Percentiles rank a stretch among this genome's conserved stretches.
Evolutionary conservation across 345 rosid genomes (phyloP).

Genomic region (Murraya paniculata): DNA sequence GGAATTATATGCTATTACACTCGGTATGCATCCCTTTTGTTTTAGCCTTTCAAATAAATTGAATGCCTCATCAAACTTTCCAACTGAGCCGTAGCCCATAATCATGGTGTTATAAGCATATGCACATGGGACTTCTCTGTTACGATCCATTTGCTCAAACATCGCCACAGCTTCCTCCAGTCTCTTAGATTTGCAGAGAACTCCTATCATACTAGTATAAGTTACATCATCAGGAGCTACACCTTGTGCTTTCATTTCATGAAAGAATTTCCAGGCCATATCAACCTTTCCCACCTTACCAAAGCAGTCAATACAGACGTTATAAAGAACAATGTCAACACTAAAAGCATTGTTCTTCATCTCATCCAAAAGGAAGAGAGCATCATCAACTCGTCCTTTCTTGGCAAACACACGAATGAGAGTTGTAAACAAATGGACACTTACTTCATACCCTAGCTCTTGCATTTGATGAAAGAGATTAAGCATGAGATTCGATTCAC

Average conservation of each 20-base stretch:
- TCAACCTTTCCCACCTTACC: constrained; percentile 91
- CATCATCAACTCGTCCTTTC: constrained; percentile 79
- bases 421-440: constrained; percentile 81
- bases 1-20: constrained; percentile 82
- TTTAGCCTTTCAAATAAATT: constrained; percentile 76
- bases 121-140: constrained; percentile 69
- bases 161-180: constrained; percentile 81
- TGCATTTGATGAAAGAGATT: constrained; percentile 89
- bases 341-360: constrained; percentile 74
- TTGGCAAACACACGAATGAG: constrained; percentile 76
- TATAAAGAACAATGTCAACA: constrained; percentile 86
- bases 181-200: constrained; percentile 77
- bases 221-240: constrained; percentile 88
- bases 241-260: constrained; percentile 72
- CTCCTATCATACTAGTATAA: constrained; percentile 85
- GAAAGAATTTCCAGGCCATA: constrained; percentile 98
- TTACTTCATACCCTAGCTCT: constrained; percentile 89
- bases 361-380: constrained; percentile 84
- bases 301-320: constrained; percentile 92
- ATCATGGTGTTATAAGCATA: constrained; percentile 97
- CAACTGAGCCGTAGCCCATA: constrained; percentile 90
- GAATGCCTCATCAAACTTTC: constrained; percentile 82
- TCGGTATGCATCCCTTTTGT: constrained; percentile 86
- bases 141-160: constrained; percentile 75
- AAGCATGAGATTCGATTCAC: constrained; percentile 68